Evolutionary conservation across 192 early-diverging fungal species (phyloP), one percentile per base, ranked within the genome.

Genomic region (Linnemannia exigua): DNA sequence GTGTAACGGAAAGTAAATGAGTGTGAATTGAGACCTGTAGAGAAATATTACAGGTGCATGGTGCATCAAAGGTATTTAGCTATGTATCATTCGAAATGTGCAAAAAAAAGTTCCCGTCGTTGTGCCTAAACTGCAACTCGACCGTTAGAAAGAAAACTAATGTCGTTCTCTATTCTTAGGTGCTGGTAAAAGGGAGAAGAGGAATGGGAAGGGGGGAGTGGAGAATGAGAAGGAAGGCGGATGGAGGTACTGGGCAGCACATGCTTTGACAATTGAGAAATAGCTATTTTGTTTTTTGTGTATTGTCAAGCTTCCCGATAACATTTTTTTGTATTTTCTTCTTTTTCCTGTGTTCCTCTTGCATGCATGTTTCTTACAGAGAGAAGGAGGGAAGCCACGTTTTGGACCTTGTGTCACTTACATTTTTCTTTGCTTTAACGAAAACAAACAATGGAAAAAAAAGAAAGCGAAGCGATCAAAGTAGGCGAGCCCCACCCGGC

Each of bases 311-410:
- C n/a, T 54, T 74, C 20, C 35, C 72, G 36, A 48, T 37, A 38
- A 61, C 47, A 1, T 74, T 37, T 74, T 37, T 58, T 22, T 74
- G n/a, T n/a, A n/a, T n/a, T 73, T 36, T 52, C n/a, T 8, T 36
- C 36, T 71, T 44, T 47, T 19, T 71, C 2, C 25, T 44, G 11
- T 3, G 15, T 47, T 47, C 48, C 1, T n/a, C n/a, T n/a, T n/a
- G 48, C 48, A 16, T 54, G 51, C 25, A 28, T 37, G 3, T 38
- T 41, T 19, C 22, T 69, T 36, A 52, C 33, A 51, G 31, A 22
- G 38, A 31, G 31, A 41, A 14, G 22, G 36, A 44, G 14, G 47
- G 1, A 5, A 17, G 7, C 70, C 70, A 47, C 44, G 38, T 28
- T 44, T 44, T 44, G 20, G n/a, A 17, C 2, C 31, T 72, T 28